Evolutionary conservation across 495 filamentous ascomycete species (phyloP), one percentile per base, ranked within the genome.

Genomic region (Mytilinidion resinicola): DNA sequence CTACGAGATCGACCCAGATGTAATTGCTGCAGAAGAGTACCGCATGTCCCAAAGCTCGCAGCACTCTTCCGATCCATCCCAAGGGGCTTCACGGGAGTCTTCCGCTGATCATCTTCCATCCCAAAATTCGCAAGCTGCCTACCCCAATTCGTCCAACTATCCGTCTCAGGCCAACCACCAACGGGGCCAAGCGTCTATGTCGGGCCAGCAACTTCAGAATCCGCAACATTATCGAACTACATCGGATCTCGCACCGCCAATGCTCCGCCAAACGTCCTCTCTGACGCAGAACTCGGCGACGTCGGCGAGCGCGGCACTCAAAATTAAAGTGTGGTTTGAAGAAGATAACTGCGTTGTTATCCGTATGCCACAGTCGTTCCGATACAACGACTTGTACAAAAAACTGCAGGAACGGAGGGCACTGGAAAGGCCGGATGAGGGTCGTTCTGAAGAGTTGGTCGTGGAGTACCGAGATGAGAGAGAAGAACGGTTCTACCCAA

Each of bases 301-400:
- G 6, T 77, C 79, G 1, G 77, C 73, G 4, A 70, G 75, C 75
- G 57, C 64, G 1, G 76, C 77, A 1, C 83, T 96, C 74, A 97
- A 96, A 72, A 88, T 98, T 69, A 98, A 98, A 74, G 85, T 96
- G 38, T 73, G 70, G 66, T 91, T 87, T 73, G 95, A 89, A 75
- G 82, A 88, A 61, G 88, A 93, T 64, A 91, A 96, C 61, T 79
- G 91, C 57, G 91, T 96, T 63, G 86, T 91, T 42, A 91, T 98
- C 65, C 85, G 91, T 43, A 86, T 97, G 39, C 89, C 92, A 2
- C 79, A 77, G 4, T 85, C 92, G 42, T 87, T 95, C 62, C 81
- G 76, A 61, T 91, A 86, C 73, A 77, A 59, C 12, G 72, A 73
- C 38, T 63, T 75, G 30, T 69, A 71, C 55, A 58, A 80, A 63